phyloP scores from a whole-genome alignment of 2,329 filamentous ascomycete species.

The Cadophora gregata region DNA sequence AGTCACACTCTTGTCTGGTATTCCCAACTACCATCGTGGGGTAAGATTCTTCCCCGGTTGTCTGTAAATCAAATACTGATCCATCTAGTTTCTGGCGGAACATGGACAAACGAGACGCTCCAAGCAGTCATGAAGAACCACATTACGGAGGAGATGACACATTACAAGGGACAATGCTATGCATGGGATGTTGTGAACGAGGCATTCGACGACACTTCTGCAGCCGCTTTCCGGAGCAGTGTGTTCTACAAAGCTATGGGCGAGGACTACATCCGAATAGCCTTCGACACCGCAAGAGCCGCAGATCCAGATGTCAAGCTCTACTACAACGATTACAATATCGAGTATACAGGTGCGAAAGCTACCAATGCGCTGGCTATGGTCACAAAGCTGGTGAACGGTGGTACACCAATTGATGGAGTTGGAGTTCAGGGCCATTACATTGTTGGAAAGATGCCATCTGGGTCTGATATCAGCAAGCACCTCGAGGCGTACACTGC shows the following conservation, averaged over 20 bases:
- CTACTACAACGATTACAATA: conserved; percentile 64
- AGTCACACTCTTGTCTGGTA: conserved; percentile 60
- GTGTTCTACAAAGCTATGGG: conserved; percentile 37
- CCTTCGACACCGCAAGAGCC: conserved; percentile 39
- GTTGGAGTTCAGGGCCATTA: conserved; percentile 68
- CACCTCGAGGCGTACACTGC: conserved; percentile 58
- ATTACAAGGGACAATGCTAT: conserved; percentile 65
- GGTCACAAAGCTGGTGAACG: conserved; percentile 52
- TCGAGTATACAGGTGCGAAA: conserved; percentile 60
- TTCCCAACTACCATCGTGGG: conserved; percentile 58
- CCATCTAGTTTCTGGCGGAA: conserved; percentile 45
- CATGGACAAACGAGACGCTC: conserved; percentile 64
- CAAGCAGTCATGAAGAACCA: conserved; percentile 61
- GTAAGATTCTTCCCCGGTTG: not conserved
- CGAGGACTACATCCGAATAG: conserved; percentile 50
- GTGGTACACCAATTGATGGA: conserved; percentile 64
- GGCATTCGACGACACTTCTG: conserved; percentile 44
- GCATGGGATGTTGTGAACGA: conserved; percentile 72
- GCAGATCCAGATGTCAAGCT: conserved; percentile 39
- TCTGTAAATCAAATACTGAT: not conserved
- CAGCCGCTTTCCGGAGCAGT: conserved; percentile 55
- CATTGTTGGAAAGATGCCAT: conserved; percentile 59
- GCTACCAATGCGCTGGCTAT: conserved; percentile 50
- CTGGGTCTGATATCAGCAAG: conserved; percentile 50
- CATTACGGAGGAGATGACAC: conserved; percentile 60